phyloP scores from a whole-genome alignment of 805 yeast genomes.

The Martiniozyma abietophila region DNA sequence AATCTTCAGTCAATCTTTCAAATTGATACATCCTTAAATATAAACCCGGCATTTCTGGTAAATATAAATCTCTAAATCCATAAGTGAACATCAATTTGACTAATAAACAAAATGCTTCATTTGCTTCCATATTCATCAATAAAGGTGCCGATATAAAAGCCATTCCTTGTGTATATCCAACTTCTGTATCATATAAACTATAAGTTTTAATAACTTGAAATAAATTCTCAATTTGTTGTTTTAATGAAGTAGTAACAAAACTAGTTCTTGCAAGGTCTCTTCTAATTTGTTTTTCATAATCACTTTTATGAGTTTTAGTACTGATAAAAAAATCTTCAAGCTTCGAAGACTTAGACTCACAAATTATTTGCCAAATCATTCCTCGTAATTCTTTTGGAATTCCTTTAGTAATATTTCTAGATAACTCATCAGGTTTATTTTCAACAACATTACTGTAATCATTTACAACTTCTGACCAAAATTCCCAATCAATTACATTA shows the following conservation, averaged over 20 bases:
- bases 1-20: slow-evolving; percentile 76
- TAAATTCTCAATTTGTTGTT: slow-evolving; percentile 53
- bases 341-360: slow-evolving; percentile 63
- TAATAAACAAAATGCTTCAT: slow-evolving; percentile 77
- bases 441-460: slow-evolving; percentile 64
- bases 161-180: slow-evolving; percentile 98
- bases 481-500: slow-evolving; percentile 62
- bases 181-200: slow-evolving; percentile 79
- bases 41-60: slow-evolving; percentile 92
- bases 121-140: slow-evolving; percentile 67
- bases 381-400: slow-evolving; percentile 83
- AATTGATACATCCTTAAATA: slow-evolving; percentile 80
- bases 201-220: slow-evolving; percentile 76
- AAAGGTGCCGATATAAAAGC: slow-evolving; percentile 86
- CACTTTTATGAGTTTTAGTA: slow-evolving; percentile 38
- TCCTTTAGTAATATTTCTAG: slow-evolving; percentile 58
- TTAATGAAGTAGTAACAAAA: slow-evolving; percentile 52
- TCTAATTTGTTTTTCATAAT: slow-evolving; percentile 66
- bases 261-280: slow-evolving; percentile 83
- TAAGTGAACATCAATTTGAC: slow-evolving; percentile 80
- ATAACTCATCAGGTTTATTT: slow-evolving; percentile 49
- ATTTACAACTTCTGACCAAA: slow-evolving; percentile 78
- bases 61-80: slow-evolving; percentile 64
- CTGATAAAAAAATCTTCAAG: slow-evolving; percentile 50
- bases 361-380: slow-evolving; percentile 84